Conservation (phyloP, 768 basidiomycete genomes). For the Tricholoma furcatifolium region DNA sequence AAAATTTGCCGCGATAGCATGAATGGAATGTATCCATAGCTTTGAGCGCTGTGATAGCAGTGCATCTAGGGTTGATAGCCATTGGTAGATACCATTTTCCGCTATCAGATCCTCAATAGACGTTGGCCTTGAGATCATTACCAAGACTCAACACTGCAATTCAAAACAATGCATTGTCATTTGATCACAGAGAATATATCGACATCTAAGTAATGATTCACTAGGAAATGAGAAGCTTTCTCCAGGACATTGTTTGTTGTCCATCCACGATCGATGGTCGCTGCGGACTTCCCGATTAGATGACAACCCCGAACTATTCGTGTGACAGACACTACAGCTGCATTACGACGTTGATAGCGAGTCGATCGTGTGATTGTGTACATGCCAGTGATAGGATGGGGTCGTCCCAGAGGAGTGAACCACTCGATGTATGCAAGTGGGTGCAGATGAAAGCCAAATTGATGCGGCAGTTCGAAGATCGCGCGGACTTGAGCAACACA, state of each 20-base stretch:
- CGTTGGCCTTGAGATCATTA: not conserved
- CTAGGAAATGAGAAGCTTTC: conserved; percentile 6
- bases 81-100: not conserved
- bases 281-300: conserved; percentile 15
- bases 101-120: conserved; percentile 1
- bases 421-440: conserved; percentile 3
- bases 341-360: no score
- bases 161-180: not conserved
- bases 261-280: conserved; percentile 11
- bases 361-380: no score
- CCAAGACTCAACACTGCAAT: not conserved
- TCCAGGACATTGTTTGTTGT: conserved; percentile 19
- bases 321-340: conserved; percentile 17
- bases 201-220: conserved; percentile 15
- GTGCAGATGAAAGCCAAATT: conserved; percentile 2
- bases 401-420: no score
- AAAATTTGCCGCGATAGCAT: not conserved
- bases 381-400: no score
- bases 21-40: no score
- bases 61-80: not conserved
- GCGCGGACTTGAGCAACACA: no score
- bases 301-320: conserved; percentile 16
- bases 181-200: conserved; percentile 14
- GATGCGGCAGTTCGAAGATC: conserved; percentile 6
- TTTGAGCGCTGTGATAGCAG: no score